Evolutionary conservation across 495 filamentous ascomycete genomes (phyloP), one percentile per base, ranked within the genome.

Genomic region (Penicillium chermesinum): DNA sequence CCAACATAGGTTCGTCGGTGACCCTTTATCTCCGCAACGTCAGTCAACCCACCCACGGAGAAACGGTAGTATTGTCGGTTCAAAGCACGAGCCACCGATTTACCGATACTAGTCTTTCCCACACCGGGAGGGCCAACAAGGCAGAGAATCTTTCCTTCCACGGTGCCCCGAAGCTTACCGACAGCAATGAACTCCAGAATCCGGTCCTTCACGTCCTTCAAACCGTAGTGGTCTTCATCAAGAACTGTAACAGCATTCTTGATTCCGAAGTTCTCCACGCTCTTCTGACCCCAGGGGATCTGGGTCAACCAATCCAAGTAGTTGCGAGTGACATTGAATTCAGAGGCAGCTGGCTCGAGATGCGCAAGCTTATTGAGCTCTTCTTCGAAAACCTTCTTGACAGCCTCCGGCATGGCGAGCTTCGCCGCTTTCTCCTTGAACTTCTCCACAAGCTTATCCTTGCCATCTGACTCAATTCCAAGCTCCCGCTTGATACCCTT

Each of bases 21-120:
- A 37, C 94, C 94, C 75, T 99, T 99, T 69, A 99, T 96, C 66
- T 99, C 94, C n/a, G 94, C 93, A 54, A 97, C 94, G 70, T 99
- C 94, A 10, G 90, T 90, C 47, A 99, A 76, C 48, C 94, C 94
- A 54, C 94, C 94, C 13, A 99, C 94, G 50, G 89, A 95, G 74
- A 99, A 97, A 43, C 94, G 79, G 74, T 97, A 97, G 70, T 97
- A 99, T 63, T 97, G 85, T 27, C 94, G 77, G 65, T 95, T 95
- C 45, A 99, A 72, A 20, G 94, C 94, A 32, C 91, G 82, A 14
- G 94, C 94, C 62, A 99, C 95, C 3, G 89, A 95, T 65, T 99
- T 99, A 55, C 94, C 94, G 58, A 99, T 97, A 65, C 88, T 95
- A 30, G 94, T 99, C 73, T 99, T 99, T 46, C 94, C 94, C 45